Evolutionary conservation across 371 early-diverging fungal species (phyloP).

Genomic region (Funneliformis caledonium): DNA sequence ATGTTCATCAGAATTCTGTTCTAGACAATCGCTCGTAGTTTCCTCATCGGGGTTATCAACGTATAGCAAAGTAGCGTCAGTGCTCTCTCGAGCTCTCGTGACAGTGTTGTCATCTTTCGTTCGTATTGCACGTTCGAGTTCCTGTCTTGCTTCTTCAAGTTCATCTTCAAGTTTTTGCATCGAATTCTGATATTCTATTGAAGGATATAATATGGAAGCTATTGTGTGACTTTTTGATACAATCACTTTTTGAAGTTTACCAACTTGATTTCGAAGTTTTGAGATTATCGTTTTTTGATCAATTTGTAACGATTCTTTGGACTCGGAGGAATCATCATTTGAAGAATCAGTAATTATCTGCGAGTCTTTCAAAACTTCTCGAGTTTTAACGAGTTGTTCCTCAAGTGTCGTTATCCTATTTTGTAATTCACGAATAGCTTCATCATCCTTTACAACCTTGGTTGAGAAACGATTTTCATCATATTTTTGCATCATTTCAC

Average conservation of each 20-base stretch:
- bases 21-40: neutral
- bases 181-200: neutral
- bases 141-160: slow-evolving; percentile 6
- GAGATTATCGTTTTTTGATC: neutral
- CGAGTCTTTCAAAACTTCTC: neutral
- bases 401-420: slow-evolving; percentile 29
- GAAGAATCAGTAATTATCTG: neutral
- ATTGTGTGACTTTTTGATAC: slow-evolving; percentile 5
- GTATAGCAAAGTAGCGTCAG: neutral
- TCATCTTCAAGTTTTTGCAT: slow-evolving; percentile 4
- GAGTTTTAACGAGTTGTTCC: slow-evolving; percentile 5
- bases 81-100: neutral
- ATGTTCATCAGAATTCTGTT: neutral
- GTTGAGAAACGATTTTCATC: neutral
- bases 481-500: slow-evolving; percentile 43
- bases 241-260: slow-evolving; percentile 15
- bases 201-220: neutral
- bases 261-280: neutral
- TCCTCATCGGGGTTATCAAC: neutral
- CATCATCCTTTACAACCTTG: neutral
- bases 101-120: neutral
- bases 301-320: too few relatives aligned
- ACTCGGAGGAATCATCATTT: neutral
- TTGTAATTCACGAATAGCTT: neutral
- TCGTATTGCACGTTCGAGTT: neutral